Evolutionary conservation across 352 stramenopile genomes (phyloP), one percentile per base, ranked within the genome.

Genomic region (Pythium rhizo-oryzae): DNA sequence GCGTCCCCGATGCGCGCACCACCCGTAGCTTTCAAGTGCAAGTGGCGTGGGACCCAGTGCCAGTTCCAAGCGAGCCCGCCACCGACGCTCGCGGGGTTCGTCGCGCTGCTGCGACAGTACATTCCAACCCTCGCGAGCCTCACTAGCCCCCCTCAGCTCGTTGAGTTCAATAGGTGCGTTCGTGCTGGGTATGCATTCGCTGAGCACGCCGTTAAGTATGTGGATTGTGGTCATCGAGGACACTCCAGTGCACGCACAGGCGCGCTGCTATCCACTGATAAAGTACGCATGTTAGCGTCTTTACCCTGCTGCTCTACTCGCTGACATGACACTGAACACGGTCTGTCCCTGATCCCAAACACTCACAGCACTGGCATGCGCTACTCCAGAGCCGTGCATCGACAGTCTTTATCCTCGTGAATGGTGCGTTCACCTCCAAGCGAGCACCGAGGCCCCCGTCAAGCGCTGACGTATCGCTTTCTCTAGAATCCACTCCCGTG

Each of bases 11-110:
- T 51, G n/a, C 55, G 59, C 16, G 33, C 50, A 53, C 58, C 76
- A 59, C 39, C 39, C 39, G 67, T 90, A 43, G 61, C 77, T 30
- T 84, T 92, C 52, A 81, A 81, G 58, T 91, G 85, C 80, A 93
- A 93, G 61, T 92, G 76, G 76, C 76, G 75, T 19, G 75, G 79
- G 39, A 70, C 69, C 21, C 70, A 75, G 35, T 76, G 77, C 44
- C 72, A 86, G 25, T 89, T 93, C 46, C 61, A 65, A 4, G 74
- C 78, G 6, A 69, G 59, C 23, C 64, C 65, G 5, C 71, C 79
- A 21, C 35, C 54, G 4, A 81, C 68, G 7, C 53, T 81, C 18
- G 13, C 58, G 11, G 70, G 81, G 19, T 56, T 93, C 24, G 41
- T 67, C 4, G 18, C 78, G 59, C 62, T 79, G 9, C 70, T 90